Percentiles rank a stretch among this genome's conserved stretches.
Conservation (phyloP, 495 filamentous ascomycete species). For the Lasiosphaeris hirsuta region DNA sequence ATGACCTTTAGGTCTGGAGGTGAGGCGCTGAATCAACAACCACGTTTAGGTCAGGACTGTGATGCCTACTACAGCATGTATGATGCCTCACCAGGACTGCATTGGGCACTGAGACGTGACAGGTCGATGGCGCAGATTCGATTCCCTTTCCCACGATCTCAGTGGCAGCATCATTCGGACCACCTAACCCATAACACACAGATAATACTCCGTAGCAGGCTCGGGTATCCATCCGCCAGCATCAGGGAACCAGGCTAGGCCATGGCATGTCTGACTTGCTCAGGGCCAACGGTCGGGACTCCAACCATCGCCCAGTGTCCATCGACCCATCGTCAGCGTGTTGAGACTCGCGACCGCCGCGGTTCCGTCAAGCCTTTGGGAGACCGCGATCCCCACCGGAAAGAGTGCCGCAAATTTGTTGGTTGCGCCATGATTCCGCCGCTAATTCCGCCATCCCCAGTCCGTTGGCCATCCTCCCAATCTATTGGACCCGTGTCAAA, state of each 20-base stretch:
- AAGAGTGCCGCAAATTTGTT: conserved; percentile 13
- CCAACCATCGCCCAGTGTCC: not conserved
- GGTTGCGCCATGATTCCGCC: conserved; percentile 22
- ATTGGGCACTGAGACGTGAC: no score
- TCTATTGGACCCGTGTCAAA: conserved; percentile 24
- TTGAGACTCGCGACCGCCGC: not conserved
- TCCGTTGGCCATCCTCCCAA: conserved; percentile 19
- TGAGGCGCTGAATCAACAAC: no score
- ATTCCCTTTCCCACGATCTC: no score
- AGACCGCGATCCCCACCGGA: conserved; percentile 2
- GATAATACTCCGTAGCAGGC: no score
- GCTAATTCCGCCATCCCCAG: conserved; percentile 25
- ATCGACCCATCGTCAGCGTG: not conserved
- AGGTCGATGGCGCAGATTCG: no score
- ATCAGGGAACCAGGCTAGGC: not conserved
- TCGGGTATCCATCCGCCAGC: no score
- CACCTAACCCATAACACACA: no score
- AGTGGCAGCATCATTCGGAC: no score
- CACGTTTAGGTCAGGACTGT: no score
- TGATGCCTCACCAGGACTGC: no score
- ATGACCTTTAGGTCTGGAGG: no score
- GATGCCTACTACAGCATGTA: no score
- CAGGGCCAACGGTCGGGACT: conserved; percentile 9
- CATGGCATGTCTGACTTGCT: not conserved
- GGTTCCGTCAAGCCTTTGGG: conserved; percentile 5